phyloP scores from a whole-genome alignment of 225 moss, liverwort and hornwort species.

The Marchantia paleacea region DNA sequence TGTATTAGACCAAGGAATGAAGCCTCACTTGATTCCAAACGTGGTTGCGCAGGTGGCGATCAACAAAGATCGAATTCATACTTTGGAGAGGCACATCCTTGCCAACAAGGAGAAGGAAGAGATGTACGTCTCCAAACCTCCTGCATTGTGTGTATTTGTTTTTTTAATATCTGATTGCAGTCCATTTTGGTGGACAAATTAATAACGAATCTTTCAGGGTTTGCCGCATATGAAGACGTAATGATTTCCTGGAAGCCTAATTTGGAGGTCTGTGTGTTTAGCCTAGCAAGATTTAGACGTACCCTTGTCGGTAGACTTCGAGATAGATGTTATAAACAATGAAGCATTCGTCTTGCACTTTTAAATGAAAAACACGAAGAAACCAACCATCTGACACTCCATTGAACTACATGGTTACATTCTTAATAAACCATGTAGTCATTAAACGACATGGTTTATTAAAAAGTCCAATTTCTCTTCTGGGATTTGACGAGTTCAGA shows the following conservation, averaged over 20 bases:
- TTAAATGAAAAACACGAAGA: too few relatives aligned
- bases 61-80: constrained; percentile 56
- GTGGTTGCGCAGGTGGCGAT: constrained; percentile 44
- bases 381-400: too few relatives aligned
- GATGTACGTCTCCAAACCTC: constrained; percentile 40
- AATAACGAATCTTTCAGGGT: neutral
- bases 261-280: too few relatives aligned
- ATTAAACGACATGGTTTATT: too few relatives aligned
- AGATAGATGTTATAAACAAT: too few relatives aligned
- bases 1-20: neutral
- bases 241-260: neutral
- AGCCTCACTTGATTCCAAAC: neutral
- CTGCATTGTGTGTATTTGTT: neutral
- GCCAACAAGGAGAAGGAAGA: constrained; percentile 56
- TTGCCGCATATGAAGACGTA: neutral
- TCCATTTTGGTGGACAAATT: neutral
- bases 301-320: too few relatives aligned
- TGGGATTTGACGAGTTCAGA: too few relatives aligned
- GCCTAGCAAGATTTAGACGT: too few relatives aligned
- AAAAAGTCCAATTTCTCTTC: too few relatives aligned
- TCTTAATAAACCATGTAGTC: too few relatives aligned
- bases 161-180: neutral
- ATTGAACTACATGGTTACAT: too few relatives aligned
- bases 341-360: too few relatives aligned
- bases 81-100: constrained; percentile 53